Percentiles rank a stretch among this genome's conserved stretches.
Conservation (phyloP, 257 asterid genomes). For the Solanum pennellii region DNA sequence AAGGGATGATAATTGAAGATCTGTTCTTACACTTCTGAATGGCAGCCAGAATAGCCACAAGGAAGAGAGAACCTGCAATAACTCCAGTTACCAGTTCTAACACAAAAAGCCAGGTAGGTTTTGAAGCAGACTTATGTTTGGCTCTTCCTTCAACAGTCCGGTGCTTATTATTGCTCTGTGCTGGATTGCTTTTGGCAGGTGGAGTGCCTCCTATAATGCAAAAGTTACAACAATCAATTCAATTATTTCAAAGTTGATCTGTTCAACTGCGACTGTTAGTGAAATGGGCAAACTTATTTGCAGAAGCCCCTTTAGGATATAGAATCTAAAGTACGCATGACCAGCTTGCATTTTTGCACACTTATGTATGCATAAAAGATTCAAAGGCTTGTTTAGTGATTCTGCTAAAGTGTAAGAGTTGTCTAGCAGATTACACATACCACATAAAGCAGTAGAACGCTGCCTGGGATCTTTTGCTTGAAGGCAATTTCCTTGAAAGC, state of each 20-base stretch:
- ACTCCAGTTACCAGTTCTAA: constrained; percentile 68
- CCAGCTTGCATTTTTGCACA: neutral
- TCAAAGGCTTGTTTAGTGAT: neutral
- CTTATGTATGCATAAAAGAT: neutral
- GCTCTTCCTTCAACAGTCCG: constrained; percentile 29
- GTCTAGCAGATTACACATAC: constrained; percentile 28
- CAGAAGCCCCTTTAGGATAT: neutral
- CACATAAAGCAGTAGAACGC: constrained; percentile 57
- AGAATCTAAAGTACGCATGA: neutral
- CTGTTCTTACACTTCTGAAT: constrained; percentile 50
- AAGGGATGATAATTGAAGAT: constrained; percentile 67
- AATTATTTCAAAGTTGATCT: neutral
- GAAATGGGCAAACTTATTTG: neutral
- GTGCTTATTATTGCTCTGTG: constrained; percentile 22
- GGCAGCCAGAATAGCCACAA: constrained; percentile 44
- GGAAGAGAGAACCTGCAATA: constrained; percentile 51
- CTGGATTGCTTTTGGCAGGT: constrained; percentile 28
- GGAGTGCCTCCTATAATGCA: constrained; percentile 27
- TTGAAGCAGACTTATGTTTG: constrained; percentile 29
- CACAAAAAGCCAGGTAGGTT: constrained; percentile 74
- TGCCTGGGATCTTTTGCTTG: constrained; percentile 44
- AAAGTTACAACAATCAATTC: neutral
- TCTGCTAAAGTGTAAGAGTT: neutral
- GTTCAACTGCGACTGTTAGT: neutral
- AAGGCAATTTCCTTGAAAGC: constrained; percentile 85